Conservation (phyloP, 768 basidiomycete genomes). For the Suillus tomentosus region DNA sequence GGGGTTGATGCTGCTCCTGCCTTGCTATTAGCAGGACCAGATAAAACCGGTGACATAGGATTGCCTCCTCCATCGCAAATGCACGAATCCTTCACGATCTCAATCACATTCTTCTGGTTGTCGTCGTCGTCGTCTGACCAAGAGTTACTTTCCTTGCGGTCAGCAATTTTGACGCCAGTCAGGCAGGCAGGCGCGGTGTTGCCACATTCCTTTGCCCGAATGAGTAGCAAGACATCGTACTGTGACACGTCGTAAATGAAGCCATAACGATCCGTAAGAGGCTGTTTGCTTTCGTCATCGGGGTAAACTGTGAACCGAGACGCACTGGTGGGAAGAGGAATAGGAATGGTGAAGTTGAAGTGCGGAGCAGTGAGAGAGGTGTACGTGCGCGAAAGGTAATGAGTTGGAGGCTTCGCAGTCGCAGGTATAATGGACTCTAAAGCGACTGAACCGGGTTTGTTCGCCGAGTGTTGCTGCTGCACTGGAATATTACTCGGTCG, state of each 20-base stretch:
- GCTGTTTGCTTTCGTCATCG: slow-evolving; percentile 53
- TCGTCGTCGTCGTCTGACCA: slow-evolving; percentile 71
- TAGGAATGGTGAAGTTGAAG: slow-evolving; percentile 73
- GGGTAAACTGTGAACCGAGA: slow-evolving; percentile 54
- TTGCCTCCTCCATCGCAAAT: slow-evolving; percentile 39
- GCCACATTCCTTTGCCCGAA: slow-evolving; percentile 70
- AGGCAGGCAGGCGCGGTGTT: slow-evolving; percentile 82
- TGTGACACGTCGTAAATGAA: slow-evolving; percentile 87
- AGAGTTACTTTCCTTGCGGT: slow-evolving; percentile 74
- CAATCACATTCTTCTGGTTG: slow-evolving; percentile 32
- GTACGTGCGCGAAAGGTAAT: slow-evolving; percentile 77
- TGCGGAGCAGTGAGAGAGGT: slow-evolving; percentile 72
- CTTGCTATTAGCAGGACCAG: slow-evolving; percentile 17
- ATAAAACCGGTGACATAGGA: slow-evolving; percentile 8
- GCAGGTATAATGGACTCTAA: slow-evolving; percentile 84
- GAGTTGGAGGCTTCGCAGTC: slow-evolving; percentile 78
- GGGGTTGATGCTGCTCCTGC: slow-evolving; percentile 17
- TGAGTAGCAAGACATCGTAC: slow-evolving; percentile 77
- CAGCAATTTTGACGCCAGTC: slow-evolving; percentile 87
- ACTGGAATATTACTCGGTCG: slow-evolving; percentile 13
- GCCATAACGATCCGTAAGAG: slow-evolving; percentile 84
- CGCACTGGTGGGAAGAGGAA: slow-evolving; percentile 58
- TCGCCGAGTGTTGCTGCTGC: slow-evolving; percentile 27
- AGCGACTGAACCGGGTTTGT: slow-evolving; percentile 52
- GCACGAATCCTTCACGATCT: slow-evolving; percentile 44